Base-by-base conservation (phyloP, 495 filamentous ascomycete species). In the Penicillium argentinense region DNA sequence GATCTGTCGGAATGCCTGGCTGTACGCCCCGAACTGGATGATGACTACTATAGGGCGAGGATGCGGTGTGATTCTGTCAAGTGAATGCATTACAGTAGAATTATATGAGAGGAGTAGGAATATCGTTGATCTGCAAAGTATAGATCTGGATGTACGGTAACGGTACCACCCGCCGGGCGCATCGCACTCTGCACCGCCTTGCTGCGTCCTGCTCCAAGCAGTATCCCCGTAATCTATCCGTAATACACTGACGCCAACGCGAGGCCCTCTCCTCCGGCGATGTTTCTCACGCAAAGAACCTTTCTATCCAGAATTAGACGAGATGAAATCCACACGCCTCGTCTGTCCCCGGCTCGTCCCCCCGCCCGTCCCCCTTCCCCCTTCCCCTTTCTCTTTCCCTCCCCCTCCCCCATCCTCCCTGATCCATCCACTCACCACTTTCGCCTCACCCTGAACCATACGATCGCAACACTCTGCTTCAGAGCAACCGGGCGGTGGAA, bases 281-380 rank as follows among this genome's bases (percentile, higher is more conserved):
- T 44, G 30, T 47, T 43, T 42, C 39, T 33, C 33, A 40, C 32
- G 39, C 14, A 47, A 22, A 24, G 46, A 50, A 37, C 41, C 39
- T 51, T 48, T 39, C 26, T 34, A 48, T 32, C 36, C 42, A 43
- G 38, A 48, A 45, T 54, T 54, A 54, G 40, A 57, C 49, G 46
- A 55, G 42, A 61, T 61, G 57, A 50, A 49, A 60, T 50, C 53
- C 60, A 60, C 60, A 45, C 30, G 56, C 53, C 51, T 48, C 55
- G 51, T 40, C 45, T 51, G 49, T 46, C 44, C 49, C 44, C 49
- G 49, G 19, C 39, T 47, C 53, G 30, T 46, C 44, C 50, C 51
- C 28, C 50, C 22, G 44, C 53, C 51, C 33, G 28, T 34, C 42
- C 47, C 56, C 36, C 39, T 43, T n/a, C n/a, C 47, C 38, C 36